phyloP scores from a whole-genome alignment of 1,139 yeast species.

The Saccharomyces hybrid region DNA sequence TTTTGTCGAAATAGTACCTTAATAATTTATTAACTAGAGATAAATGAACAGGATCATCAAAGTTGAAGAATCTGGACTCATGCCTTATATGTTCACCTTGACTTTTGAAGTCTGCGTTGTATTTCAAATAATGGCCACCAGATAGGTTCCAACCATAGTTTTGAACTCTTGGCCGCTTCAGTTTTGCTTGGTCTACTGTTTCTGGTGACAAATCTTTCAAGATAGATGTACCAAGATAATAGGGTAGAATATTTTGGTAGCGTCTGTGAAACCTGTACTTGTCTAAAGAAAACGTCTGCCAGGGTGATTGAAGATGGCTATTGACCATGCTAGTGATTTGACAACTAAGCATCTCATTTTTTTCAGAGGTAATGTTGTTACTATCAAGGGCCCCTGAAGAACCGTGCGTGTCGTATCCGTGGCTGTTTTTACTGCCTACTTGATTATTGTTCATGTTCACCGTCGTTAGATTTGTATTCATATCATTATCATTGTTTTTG shows the following conservation, averaged over 20 bases:
- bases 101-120: constrained; percentile 24
- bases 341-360: constrained; percentile 12
- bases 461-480: constrained; percentile 9
- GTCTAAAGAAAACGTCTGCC: constrained; percentile 25
- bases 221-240: constrained; percentile 39
- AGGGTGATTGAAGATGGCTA: constrained; percentile 6
- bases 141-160: constrained; percentile 63
- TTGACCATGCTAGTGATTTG: constrained; percentile 1
- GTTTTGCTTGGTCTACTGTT: constrained; percentile 33
- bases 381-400: neutral
- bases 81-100: neutral
- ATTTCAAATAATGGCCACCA: constrained; percentile 45
- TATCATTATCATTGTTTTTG: constrained; percentile 9
- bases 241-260: constrained; percentile 43
- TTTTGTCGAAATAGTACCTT: constrained; percentile 38
- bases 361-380: constrained; percentile 7
- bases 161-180: constrained; percentile 49
- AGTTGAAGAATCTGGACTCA: constrained; percentile 5
- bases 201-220: constrained; percentile 35
- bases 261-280: constrained; percentile 50
- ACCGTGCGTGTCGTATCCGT: neutral
- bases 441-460: neutral
- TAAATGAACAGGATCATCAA: constrained; percentile 14
- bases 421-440: neutral
- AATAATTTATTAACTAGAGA: constrained; percentile 28